A percentile compares a stretch with the other conserved stretches of the same genome.
Conservation (phyloP, 306 rosid species). For the Crataegus laevigata region DNA sequence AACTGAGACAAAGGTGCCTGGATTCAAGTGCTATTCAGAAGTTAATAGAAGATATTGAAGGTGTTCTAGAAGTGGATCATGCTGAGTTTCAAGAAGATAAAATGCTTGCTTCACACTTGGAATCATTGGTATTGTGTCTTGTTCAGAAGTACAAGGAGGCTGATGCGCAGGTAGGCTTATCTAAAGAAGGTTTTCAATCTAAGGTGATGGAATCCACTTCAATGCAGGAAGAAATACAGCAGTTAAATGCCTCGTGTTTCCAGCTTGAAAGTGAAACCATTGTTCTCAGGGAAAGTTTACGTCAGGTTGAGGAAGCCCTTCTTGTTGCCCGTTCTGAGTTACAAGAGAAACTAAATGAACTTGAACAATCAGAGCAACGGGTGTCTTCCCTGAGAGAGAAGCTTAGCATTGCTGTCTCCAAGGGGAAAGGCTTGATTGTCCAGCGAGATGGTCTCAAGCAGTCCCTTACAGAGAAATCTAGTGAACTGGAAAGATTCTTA, state of each 20-base stretch:
- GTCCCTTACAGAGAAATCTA: conserved; percentile 68
- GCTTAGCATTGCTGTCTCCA: conserved; percentile 92
- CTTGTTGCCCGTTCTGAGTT: conserved; percentile 45
- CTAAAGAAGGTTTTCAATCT: conserved; percentile 44
- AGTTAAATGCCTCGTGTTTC: conserved; percentile 34
- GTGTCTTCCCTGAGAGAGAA: conserved; percentile 78
- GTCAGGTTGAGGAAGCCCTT: conserved; percentile 61
- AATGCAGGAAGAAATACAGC: conserved; percentile 48
- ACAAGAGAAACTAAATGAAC: conserved; percentile 52
- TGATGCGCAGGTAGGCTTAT: conserved; percentile 42
- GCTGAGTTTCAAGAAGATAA: conserved; percentile 24
- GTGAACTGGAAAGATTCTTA: conserved; percentile 74
- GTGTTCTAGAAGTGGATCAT: conserved; percentile 43
- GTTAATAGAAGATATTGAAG: conserved; percentile 50
- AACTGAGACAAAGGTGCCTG: conserved; percentile 46
- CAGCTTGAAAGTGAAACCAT: conserved; percentile 66
- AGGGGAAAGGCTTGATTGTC: conserved; percentile 91
- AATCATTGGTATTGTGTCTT: conserved; percentile 53
- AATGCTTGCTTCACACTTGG: conserved; percentile 47
- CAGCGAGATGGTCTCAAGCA: conserved; percentile 90
- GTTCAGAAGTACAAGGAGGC: conserved; percentile 58
- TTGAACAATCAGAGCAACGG: conserved; percentile 79
- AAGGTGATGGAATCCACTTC: conserved; percentile 42
- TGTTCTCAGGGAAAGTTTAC: conserved; percentile 70
- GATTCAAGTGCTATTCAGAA: conserved; percentile 46